Percentiles rank a stretch among this genome's conserved stretches.
These are phyloP conservation scores for Boletus barrowsii DNA, from an alignment of 768 basidiomycete genomes.

Conservation along the genomic window DNA sequence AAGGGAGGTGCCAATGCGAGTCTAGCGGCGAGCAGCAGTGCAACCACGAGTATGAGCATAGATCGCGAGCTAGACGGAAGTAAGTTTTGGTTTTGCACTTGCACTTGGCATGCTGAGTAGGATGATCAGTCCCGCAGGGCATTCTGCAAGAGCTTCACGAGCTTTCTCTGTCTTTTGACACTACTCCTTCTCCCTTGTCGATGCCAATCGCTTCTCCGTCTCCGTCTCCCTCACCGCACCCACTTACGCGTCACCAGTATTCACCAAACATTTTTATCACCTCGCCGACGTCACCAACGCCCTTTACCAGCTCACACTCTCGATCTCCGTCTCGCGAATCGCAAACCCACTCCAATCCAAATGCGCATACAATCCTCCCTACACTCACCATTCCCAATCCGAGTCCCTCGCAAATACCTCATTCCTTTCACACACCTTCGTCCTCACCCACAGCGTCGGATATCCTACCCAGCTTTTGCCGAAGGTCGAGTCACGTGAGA, in stretches of 20 bases:
- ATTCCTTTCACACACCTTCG: slow-evolving; percentile 25
- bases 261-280: slow-evolving; percentile 75
- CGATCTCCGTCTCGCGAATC: slow-evolving; percentile 21
- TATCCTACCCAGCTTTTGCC: slow-evolving; percentile 6
- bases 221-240: slow-evolving; percentile 26
- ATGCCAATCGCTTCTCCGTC: slow-evolving; percentile 24
- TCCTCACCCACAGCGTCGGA: slow-evolving; percentile 30
- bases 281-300: slow-evolving; percentile 49
- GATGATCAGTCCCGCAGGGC: slow-evolving; percentile 14
- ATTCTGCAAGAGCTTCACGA: slow-evolving; percentile 28
- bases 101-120: slow-evolving; percentile 1
- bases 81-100: slow-evolving; percentile 1
- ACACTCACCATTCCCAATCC: slow-evolving; percentile 11
- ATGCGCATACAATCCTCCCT: slow-evolving; percentile 9
- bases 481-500: slow-evolving; percentile 18
- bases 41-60: background rate
- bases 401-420: background rate
- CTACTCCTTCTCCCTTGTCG: slow-evolving; percentile 13
- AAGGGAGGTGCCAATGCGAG: slow-evolving; percentile 29
- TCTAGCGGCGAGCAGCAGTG: background rate
- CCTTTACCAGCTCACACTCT: slow-evolving; percentile 18
- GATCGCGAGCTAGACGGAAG: slow-evolving; percentile 17
- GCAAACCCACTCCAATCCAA: slow-evolving; percentile 6
- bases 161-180: slow-evolving; percentile 27
- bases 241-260: slow-evolving; percentile 13